Base-by-base conservation (phyloP, 2,329 filamentous ascomycete genomes). In the Calonectria multiphialidica region DNA sequence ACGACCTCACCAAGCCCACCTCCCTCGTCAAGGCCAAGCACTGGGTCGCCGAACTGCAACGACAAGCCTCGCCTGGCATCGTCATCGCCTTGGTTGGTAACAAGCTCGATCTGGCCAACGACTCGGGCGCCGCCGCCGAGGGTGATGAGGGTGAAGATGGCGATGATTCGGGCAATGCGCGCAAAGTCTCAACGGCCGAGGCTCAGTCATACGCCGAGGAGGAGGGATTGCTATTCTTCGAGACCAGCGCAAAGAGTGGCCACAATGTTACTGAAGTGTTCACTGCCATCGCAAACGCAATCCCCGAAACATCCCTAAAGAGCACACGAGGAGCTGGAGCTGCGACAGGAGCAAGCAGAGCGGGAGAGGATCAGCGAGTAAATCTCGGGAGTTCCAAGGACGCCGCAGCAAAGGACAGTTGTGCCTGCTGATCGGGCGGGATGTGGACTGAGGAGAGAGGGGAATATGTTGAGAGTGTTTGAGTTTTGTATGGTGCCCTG, bases 71-170 rank as follows among this genome's bases (percentile, higher is more conserved):
- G 13, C 96, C 96, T 2, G 96, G 96, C 30, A 98, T 99, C 80
- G 96, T 98, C 71, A 98, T 99, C 81, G 95, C 96, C 67, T 91
- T 99, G 53, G 97, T 98, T 44, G 96, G 96, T 81, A 99, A 99
- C 90, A 98, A 98, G 88, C 89, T 97, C 74, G 96, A 99, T 88
- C 88, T 99, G 80, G 94, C 94, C 63, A 92, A 88, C 80, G 92
- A 93, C 75, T 85, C 82, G 74, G 55, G 77, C 15, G 78, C 84
- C 78, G 75, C 86, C 85, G 64, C 70, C 30, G 71, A 71, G 47
- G 87, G 87, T 69, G 89, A 88, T 42, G 87, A 86, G 8, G 86
- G 86, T 16, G 90, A 88, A 50, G 91, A 90, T 68, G 91, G 87
- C 62, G 89, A 91, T 63, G 91, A 92, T 28, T 87, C 89, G 21